Base-by-base conservation (phyloP, 164 flowering plant species). In the Nymphaea colorata region DNA sequence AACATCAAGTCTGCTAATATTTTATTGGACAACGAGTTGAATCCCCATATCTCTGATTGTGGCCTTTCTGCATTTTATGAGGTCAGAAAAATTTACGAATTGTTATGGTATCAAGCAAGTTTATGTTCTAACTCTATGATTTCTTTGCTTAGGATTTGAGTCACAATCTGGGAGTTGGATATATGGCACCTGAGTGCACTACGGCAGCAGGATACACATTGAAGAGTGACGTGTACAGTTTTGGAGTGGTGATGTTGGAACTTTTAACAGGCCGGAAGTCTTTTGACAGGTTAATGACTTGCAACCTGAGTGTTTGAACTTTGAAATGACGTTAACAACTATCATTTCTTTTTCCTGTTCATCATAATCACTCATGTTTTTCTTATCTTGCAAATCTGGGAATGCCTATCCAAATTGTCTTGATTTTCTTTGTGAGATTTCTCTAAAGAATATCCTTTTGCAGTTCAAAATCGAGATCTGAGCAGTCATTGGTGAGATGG, bases 181-280 rank as follows among this genome's bases (percentile, higher is more conserved):
- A 87, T 70, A 81, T 76, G 77, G 89, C 98, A 64, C 98, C 97
- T 43, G 96, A 90, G 72, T 84, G 90, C 83, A 80, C 82, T 43
- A 78, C 72, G 62, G 82, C 86, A 41, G 80, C 84, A 2, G 82
- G 83, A 41, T 89, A 83, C 71, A 82, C 89, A 62, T 3, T 74
- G 53, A 93, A 90, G 82, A 89, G 97, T 68, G 97, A 93, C 69
- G 85, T 89, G 0, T 89, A 87, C 79, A 87, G 94, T 74, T 89
- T 89, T 75, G 98, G 96, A 62, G 91, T 90, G 64, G 96, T 89
- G 55, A 87, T 93, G 96, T 69, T 93, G 77, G 96, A 93, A 77
- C 69, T 90, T n/a, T 74, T 93, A 74, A 85, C 96, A 2, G 97
- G 97, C 36, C 84, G 92, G 68, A 82, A 71, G 85, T 91, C 98